These are phyloP conservation scores for Phylloporus scabripes DNA, from an alignment of 768 basidiomycete genomes.

Conservation along the genomic window DNA sequence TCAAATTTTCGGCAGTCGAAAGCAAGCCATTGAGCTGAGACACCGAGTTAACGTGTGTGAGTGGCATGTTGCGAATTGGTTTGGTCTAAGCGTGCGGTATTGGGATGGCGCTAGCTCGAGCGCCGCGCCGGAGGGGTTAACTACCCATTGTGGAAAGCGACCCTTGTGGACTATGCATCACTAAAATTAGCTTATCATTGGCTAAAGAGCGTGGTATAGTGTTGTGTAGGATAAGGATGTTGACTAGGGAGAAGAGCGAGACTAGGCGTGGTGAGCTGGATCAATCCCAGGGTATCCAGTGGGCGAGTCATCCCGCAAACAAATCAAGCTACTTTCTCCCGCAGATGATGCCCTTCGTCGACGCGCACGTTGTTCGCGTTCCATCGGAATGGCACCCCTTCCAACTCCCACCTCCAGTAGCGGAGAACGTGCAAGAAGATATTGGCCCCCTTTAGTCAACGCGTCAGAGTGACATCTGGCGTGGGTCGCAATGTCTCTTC, in stretches of 20 bases:
- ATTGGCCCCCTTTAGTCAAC: conserved; percentile 13
- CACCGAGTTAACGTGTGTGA: conserved; percentile 59
- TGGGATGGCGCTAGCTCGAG: neutral
- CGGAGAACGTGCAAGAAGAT: conserved; percentile 4
- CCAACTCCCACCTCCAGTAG: neutral
- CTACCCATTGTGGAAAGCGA: conserved; percentile 1
- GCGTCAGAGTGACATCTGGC: conserved; percentile 22
- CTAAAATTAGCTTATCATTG: too few relatives aligned
- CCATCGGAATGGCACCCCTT: neutral
- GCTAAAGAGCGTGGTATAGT: neutral
- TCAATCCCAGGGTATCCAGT: neutral
- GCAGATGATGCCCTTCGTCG: conserved; percentile 46
- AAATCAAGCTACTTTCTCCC: conserved; percentile 31
- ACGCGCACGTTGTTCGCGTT: conserved; percentile 15
- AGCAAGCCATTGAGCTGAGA: conserved; percentile 58
- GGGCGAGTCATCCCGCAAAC: neutral
- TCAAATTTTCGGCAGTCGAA: conserved; percentile 56
- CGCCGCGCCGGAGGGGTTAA: neutral
- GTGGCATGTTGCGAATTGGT: conserved; percentile 39
- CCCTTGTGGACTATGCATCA: neutral
- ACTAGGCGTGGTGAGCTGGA: neutral
- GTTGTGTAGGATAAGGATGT: neutral
- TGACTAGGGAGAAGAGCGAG: neutral
- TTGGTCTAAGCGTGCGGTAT: neutral
- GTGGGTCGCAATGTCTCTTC: conserved; percentile 7